Evolutionary conservation across 306 rosid genomes (phyloP).

Genomic region (Echinosophora koreensis): DNA sequence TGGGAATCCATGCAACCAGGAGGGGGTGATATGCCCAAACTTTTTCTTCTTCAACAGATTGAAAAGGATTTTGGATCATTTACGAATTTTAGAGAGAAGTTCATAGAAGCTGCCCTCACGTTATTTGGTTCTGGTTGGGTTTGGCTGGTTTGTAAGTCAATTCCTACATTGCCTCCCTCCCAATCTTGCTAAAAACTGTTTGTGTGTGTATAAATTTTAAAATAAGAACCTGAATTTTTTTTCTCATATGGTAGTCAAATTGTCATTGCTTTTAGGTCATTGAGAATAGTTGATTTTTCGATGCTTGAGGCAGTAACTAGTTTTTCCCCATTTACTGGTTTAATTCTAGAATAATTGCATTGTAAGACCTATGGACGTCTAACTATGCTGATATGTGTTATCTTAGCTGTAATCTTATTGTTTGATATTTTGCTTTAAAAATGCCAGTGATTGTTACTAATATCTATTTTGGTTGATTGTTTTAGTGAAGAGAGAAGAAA

Average conservation of each 20-base stretch:
- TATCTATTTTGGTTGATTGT: slow-evolving; percentile 39
- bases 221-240: slow-evolving; percentile 7
- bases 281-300: slow-evolving; percentile 20
- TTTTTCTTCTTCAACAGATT: slow-evolving; percentile 86
- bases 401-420: slow-evolving; percentile 19
- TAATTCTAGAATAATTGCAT: slow-evolving; percentile 3
- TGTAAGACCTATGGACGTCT: slow-evolving; percentile 16
- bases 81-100: slow-evolving; percentile 74
- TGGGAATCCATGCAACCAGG: slow-evolving; percentile 96
- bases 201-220: not conserved
- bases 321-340: slow-evolving; percentile 7
- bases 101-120: slow-evolving; percentile 72
- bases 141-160: slow-evolving; percentile 96
- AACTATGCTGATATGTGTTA: not conserved
- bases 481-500: slow-evolving; percentile 89
- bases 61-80: slow-evolving; percentile 97
- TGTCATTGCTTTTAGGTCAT: slow-evolving; percentile 12
- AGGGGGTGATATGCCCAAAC: slow-evolving; percentile 82
- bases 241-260: slow-evolving; percentile 16
- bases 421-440: slow-evolving; percentile 33
- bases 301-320: slow-evolving; percentile 19
- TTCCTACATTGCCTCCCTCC: not conserved
- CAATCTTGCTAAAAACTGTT: slow-evolving; percentile 10
- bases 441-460: slow-evolving; percentile 25
- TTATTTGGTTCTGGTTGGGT: slow-evolving; percentile 98